phyloP scores from a whole-genome alignment of 495 filamentous ascomycete species.

The Alectoria sarmentosa region DNA sequence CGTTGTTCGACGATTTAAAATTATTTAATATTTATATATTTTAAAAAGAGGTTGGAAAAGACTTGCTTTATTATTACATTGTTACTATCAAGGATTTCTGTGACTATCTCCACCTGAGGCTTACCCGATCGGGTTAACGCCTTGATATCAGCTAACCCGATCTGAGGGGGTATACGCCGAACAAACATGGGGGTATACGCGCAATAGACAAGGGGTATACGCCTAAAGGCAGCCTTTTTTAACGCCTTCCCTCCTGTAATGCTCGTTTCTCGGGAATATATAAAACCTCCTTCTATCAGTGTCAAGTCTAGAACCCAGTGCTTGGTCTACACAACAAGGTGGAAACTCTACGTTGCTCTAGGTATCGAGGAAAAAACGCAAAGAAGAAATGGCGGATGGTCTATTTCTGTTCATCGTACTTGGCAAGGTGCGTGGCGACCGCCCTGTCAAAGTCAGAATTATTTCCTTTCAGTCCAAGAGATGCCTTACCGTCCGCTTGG shows the following conservation, averaged over 20 bases:
- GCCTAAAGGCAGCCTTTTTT: too few relatives aligned
- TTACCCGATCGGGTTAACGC: too few relatives aligned
- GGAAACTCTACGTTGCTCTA: background rate
- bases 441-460: conserved; percentile 44
- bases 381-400: background rate
- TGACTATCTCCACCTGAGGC: too few relatives aligned
- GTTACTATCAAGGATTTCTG: too few relatives aligned
- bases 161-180: too few relatives aligned
- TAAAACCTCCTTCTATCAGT: background rate
- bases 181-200: too few relatives aligned
- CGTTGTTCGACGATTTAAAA: too few relatives aligned
- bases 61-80: too few relatives aligned
- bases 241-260: background rate
- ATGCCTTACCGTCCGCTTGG: conserved; percentile 77
- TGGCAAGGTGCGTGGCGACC: conserved; percentile 61
- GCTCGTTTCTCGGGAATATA: background rate
- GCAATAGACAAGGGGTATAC: too few relatives aligned
- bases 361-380: background rate
- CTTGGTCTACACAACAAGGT: background rate
- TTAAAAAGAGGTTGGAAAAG: too few relatives aligned
- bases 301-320: background rate
- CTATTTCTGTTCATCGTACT: conserved; percentile 45
- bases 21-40: too few relatives aligned
- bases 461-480: background rate
- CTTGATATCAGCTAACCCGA: too few relatives aligned